A percentile compares a stretch with the other conserved stretches of the same genome.
These are phyloP conservation scores for Theileria luwenshuni DNA, from an alignment of 169 alveolate genomes.

Conservation along the genomic window DNA sequence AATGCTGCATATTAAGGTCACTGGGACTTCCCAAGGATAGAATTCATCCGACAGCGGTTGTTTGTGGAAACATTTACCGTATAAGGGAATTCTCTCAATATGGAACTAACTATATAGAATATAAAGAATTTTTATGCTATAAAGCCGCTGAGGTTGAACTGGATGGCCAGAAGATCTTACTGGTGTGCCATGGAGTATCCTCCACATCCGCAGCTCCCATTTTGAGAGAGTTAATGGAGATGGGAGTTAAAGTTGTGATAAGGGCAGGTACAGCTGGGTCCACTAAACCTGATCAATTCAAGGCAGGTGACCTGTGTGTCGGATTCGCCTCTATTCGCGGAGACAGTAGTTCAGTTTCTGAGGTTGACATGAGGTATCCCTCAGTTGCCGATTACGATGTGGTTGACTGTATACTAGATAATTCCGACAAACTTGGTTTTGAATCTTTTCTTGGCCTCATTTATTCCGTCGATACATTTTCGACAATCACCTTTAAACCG, in stretches of 20 bases:
- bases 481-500: not conserved
- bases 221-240: constrained; percentile 28
- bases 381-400: constrained; percentile 58
- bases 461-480: not conserved
- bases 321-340: constrained; percentile 55
- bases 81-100: constrained; percentile 11
- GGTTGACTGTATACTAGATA: constrained; percentile 8
- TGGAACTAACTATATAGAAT: constrained; percentile 23
- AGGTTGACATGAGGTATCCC: constrained; percentile 40
- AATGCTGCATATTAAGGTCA: constrained; percentile 31
- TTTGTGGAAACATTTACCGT: constrained; percentile 36
- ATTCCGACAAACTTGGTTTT: not conserved
- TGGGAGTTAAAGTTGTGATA: constrained; percentile 42
- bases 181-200: constrained; percentile 33
- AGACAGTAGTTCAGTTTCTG: constrained; percentile 27
- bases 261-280: constrained; percentile 24
- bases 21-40: constrained; percentile 48
- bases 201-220: constrained; percentile 26
- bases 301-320: constrained; percentile 23
- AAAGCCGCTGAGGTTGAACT: constrained; percentile 43
- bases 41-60: constrained; percentile 39
- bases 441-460: not conserved
- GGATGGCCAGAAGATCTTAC: constrained; percentile 33
- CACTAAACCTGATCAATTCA: constrained; percentile 23
- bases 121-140: constrained; percentile 20